These are phyloP conservation scores for Salvia splendens DNA, from an alignment of 257 asterid species.

Conservation along the genomic window DNA sequence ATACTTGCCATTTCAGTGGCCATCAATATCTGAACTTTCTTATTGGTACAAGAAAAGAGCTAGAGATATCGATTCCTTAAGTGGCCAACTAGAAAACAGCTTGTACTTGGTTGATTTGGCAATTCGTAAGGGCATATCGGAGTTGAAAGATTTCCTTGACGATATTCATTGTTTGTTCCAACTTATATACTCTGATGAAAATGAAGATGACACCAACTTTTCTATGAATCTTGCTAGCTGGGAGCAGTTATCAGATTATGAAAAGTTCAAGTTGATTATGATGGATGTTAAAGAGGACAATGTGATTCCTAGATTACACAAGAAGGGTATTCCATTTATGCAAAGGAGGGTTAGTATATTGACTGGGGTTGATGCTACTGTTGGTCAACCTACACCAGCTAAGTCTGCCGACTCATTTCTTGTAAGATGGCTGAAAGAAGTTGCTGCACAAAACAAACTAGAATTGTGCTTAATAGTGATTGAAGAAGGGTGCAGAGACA, in stretches of 20 bases:
- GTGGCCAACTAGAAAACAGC: slow-evolving; percentile 92
- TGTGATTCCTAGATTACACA: slow-evolving; percentile 63
- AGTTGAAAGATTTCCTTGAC: slow-evolving; percentile 70
- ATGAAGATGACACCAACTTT: slow-evolving; percentile 49
- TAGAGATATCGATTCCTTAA: slow-evolving; percentile 78
- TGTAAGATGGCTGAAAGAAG: slow-evolving; percentile 86
- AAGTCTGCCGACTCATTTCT: slow-evolving; percentile 61
- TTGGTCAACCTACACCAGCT: slow-evolving; percentile 38
- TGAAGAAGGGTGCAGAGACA: slow-evolving; percentile 73
- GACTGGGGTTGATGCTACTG: slow-evolving; percentile 36
- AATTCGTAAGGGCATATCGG: slow-evolving; percentile 69
- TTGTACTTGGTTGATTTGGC: slow-evolving; percentile 86
- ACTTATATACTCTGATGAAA: slow-evolving; percentile 69
- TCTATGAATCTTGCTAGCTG: slow-evolving; percentile 71
- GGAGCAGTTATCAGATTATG: slow-evolving; percentile 86
- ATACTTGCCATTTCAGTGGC: slow-evolving; percentile 69
- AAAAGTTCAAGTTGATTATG: slow-evolving; percentile 81
- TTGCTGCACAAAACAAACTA: slow-evolving; percentile 67
- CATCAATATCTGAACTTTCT: slow-evolving; percentile 74
- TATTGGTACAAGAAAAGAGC: slow-evolving; percentile 93
- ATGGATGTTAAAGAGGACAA: slow-evolving; percentile 61
- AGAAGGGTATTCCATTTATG: slow-evolving; percentile 83
- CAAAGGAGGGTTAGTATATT: slow-evolving; percentile 44
- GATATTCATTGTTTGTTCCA: slow-evolving; percentile 75
- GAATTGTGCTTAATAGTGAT: slow-evolving; percentile 69